These are phyloP conservation scores for Lachancea sp. DNA, from an alignment of 805 yeast species.

Conservation along the genomic window DNA sequence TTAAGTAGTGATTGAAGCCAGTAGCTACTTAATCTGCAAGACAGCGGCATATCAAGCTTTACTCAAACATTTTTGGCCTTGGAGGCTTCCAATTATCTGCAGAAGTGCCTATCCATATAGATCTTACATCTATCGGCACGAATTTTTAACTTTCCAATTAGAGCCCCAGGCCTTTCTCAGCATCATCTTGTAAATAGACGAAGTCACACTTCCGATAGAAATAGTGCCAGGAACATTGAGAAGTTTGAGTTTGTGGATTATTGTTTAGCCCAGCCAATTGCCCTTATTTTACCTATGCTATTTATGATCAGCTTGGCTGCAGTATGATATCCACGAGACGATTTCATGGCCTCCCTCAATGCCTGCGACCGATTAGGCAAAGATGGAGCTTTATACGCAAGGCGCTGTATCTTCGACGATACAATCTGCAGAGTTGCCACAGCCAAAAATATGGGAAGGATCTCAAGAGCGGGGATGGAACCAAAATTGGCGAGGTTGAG, in stretches of 20 bases:
- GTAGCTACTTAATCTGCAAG: background rate
- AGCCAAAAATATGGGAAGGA: conserved; percentile 10
- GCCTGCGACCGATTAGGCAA: conserved; percentile 5
- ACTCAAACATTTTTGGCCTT: background rate
- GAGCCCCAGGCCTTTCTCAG: background rate
- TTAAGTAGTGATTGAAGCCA: no score
- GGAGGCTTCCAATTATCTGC: background rate
- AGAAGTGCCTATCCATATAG: no score
- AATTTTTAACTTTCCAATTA: no score
- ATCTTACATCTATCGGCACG: no score
- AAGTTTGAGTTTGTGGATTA: background rate
- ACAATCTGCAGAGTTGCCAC: background rate
- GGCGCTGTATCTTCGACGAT: conserved; percentile 3
- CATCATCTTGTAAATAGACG: conserved; percentile 1
- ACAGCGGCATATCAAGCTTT: background rate
- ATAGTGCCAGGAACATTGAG: background rate
- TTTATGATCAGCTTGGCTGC: background rate
- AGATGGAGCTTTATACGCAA: background rate
- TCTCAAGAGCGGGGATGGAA: conserved; percentile 16
- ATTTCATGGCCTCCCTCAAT: background rate
- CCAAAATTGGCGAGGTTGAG: conserved; percentile 10
- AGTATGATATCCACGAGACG: conserved; percentile 2
- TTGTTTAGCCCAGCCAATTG: background rate
- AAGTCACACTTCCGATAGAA: background rate
- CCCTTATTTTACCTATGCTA: background rate